Conservation (phyloP, 805 yeast genomes). For the Priceomyces haplophilus region DNA sequence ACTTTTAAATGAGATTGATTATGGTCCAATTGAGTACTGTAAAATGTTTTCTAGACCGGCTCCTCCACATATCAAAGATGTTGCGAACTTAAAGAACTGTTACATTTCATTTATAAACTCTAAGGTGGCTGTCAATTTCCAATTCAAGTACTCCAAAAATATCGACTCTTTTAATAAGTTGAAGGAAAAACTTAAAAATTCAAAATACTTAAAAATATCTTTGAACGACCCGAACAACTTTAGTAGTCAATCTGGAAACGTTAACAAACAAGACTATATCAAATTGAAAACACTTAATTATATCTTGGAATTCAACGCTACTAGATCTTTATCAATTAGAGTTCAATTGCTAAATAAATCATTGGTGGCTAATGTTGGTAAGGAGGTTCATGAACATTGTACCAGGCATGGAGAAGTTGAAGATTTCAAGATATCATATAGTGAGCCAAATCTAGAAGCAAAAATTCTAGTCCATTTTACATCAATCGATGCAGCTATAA, state of each 20-base stretch:
- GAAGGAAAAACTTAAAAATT: slow-evolving; percentile 21
- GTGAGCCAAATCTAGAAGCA: slow-evolving; percentile 5
- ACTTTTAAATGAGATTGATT: slow-evolving; percentile 46
- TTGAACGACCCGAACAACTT: slow-evolving; percentile 21
- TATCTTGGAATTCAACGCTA: slow-evolving; percentile 37
- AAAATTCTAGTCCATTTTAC: slow-evolving; percentile 35
- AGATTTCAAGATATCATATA: slow-evolving; percentile 21
- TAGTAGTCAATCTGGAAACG: slow-evolving; percentile 5
- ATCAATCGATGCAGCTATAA: slow-evolving; percentile 46
- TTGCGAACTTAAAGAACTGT: slow-evolving; percentile 24
- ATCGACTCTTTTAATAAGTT: slow-evolving; percentile 21
- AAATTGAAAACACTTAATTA: slow-evolving; percentile 41
- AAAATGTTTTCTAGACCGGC: slow-evolving; percentile 36
- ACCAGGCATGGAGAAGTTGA: slow-evolving; percentile 42
- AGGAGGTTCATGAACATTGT: slow-evolving; percentile 26
- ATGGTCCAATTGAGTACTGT: slow-evolving; percentile 63
- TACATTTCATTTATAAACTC: slow-evolving; percentile 37
- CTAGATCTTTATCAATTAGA: slow-evolving; percentile 28
- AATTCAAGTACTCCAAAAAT: slow-evolving; percentile 30
- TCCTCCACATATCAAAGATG: slow-evolving; percentile 25
- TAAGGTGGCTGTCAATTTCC: slow-evolving; percentile 30
- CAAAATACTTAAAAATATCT: slow-evolving; percentile 26
- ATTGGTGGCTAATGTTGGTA: slow-evolving; percentile 1
- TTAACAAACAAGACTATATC: slow-evolving; percentile 29
- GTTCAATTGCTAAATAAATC: slow-evolving; percentile 1